Conservation (phyloP, 2,329 filamentous ascomycete genomes). For the Apiospora phragmitis region DNA sequence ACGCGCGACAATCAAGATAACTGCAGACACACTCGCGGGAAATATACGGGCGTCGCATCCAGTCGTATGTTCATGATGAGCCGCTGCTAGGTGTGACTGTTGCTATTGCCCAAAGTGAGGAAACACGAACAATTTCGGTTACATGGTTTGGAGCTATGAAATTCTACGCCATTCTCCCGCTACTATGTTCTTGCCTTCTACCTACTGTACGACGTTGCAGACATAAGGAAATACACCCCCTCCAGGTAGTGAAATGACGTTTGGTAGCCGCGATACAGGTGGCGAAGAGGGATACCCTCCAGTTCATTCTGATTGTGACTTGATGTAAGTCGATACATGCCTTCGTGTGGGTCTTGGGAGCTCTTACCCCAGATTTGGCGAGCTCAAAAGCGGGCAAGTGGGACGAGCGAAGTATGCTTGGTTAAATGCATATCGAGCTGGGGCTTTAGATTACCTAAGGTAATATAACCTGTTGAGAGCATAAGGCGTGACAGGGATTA, state of each 20-base stretch:
- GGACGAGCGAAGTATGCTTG: background rate
- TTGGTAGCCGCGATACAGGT: too few relatives aligned
- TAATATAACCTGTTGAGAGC: background rate
- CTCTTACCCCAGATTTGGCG: constrained; percentile 1
- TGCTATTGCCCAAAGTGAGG: background rate
- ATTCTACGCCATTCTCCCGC: background rate
- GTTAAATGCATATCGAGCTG: background rate
- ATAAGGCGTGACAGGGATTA: background rate
- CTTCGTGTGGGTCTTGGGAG: background rate
- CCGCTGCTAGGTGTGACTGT: background rate
- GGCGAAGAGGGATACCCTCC: too few relatives aligned
- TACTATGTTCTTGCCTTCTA: background rate
- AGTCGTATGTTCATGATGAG: background rate
- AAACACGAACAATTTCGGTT: background rate
- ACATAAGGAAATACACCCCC: too few relatives aligned
- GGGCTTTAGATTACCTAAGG: background rate
- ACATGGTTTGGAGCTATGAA: background rate
- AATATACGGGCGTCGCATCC: background rate
- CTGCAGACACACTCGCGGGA: background rate
- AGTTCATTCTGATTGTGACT: too few relatives aligned
- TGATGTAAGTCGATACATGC: background rate
- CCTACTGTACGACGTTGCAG: too few relatives aligned
- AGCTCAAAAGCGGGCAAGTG: background rate
- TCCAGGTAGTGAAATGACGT: too few relatives aligned
- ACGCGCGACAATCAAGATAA: background rate